A percentile compares a stretch with the other conserved stretches of the same genome.
phyloP scores from a whole-genome alignment of 768 basidiomycete species.

The Aureoboletus auriporus region DNA sequence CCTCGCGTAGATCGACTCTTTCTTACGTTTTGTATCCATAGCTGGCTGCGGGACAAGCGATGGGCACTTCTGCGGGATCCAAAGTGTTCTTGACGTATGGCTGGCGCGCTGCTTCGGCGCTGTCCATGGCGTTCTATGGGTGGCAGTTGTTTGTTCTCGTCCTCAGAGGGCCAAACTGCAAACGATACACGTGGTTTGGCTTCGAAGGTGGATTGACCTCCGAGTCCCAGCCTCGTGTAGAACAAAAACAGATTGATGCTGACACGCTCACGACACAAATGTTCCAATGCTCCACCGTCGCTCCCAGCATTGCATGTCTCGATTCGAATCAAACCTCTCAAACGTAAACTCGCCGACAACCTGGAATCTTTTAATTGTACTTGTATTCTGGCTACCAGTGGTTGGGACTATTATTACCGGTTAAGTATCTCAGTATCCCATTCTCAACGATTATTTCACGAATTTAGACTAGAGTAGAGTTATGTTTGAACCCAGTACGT shows the following conservation, averaged over 20 bases:
- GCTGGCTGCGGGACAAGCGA: slow-evolving; percentile 36
- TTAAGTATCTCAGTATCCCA: too few species aligned
- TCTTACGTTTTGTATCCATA: neutral
- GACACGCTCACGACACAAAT: slow-evolving; percentile 1
- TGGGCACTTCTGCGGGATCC: slow-evolving; percentile 40
- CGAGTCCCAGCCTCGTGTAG: neutral
- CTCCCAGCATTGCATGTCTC: neutral
- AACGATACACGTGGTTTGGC: slow-evolving; percentile 49
- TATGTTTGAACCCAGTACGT: too few species aligned
- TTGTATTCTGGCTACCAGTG: too few species aligned
- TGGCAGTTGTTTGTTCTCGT: slow-evolving; percentile 32
- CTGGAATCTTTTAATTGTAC: too few species aligned
- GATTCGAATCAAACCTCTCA: neutral
- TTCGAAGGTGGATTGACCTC: slow-evolving; percentile 49
- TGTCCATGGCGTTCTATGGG: slow-evolving; percentile 34
- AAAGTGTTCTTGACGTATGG: slow-evolving; percentile 36
- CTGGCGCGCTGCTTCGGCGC: slow-evolving; percentile 31
- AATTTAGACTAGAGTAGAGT: too few species aligned
- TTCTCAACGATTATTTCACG: too few species aligned
- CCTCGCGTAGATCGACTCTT: neutral
- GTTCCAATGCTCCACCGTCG: neutral
- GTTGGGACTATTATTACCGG: too few species aligned
- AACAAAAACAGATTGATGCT: slow-evolving; percentile 1
- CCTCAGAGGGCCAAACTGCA: slow-evolving; percentile 35
- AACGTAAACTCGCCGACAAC: neutral